Percentiles rank a stretch among this genome's conserved stretches.
Conservation (phyloP, 1,284 basidiomycete genomes). For the Cutaneotrichosporon mucoides region DNA sequence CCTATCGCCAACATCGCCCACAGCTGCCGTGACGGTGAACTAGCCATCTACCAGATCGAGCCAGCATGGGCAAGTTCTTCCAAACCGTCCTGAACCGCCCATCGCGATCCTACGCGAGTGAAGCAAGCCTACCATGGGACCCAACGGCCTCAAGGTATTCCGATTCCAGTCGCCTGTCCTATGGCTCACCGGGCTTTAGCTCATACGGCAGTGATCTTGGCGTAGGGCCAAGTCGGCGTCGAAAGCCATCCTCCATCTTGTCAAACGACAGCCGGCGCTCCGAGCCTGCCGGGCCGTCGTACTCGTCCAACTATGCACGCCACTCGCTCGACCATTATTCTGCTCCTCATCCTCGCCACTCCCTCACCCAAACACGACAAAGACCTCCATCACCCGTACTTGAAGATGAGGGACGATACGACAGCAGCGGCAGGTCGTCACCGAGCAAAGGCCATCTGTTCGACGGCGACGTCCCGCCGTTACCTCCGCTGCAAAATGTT, state of each 20-base stretch:
- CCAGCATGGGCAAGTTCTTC: slow-evolving; percentile 33
- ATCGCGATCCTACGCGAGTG: slow-evolving; percentile 35
- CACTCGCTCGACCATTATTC: not conserved
- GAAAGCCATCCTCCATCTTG: not conserved
- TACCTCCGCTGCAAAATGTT: not conserved
- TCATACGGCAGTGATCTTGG: not conserved
- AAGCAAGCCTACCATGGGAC: slow-evolving; percentile 1
- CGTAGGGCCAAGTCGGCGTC: not conserved
- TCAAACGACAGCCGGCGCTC: not conserved
- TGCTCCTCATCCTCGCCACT: not conserved
- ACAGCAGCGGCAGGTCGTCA: not conserved
- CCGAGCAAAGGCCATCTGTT: not conserved
- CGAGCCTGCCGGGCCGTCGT: not conserved
- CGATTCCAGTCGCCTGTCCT: not conserved
- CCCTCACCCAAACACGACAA: not conserved
- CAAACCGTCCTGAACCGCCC: slow-evolving; percentile 39
- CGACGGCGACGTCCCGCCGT: slow-evolving; percentile 2
- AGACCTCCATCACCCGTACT: not conserved
- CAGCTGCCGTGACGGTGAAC: no score
- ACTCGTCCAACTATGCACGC: not conserved
- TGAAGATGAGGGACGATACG: not conserved
- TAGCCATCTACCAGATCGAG: slow-evolving; percentile 13
- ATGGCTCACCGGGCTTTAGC: not conserved
- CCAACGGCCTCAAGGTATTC: not conserved
- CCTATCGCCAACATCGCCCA: not conserved